Conservation (phyloP, 2,329 filamentous ascomycete species). For the Xylariaceae sp. region DNA sequence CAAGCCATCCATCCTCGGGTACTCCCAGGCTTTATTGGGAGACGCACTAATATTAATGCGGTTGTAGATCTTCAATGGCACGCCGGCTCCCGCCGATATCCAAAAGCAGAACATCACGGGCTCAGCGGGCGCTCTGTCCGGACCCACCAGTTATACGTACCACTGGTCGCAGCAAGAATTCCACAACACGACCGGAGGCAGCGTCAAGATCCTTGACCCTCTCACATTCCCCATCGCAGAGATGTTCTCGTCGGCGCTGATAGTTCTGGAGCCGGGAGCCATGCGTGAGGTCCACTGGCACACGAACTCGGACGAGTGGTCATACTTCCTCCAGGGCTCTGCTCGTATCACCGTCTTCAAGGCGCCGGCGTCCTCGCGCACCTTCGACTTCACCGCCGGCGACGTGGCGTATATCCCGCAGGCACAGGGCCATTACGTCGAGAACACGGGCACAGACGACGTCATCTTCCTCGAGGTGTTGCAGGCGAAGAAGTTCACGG, state of each 20-base stretch:
- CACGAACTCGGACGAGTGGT: slow-evolving; percentile 55
- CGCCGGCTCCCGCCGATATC: slow-evolving; percentile 41
- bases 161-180: slow-evolving; percentile 48
- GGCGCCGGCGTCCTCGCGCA: slow-evolving; percentile 45
- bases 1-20: background rate
- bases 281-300: slow-evolving; percentile 63
- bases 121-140: slow-evolving; percentile 38
- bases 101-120: slow-evolving; percentile 43
- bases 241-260: slow-evolving; percentile 51
- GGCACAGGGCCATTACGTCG: slow-evolving; percentile 52
- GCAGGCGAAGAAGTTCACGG: slow-evolving; percentile 45
- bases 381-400: slow-evolving; percentile 55
- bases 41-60: slow-evolving; percentile 5
- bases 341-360: slow-evolving; percentile 52
- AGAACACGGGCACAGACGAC: slow-evolving; percentile 54
- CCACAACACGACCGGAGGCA: slow-evolving; percentile 48
- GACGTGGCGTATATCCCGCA: slow-evolving; percentile 56
- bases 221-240: slow-evolving; percentile 51
- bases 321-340: slow-evolving; percentile 52
- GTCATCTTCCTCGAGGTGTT: slow-evolving; percentile 56
- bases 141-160: slow-evolving; percentile 41
- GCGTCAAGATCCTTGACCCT: slow-evolving; percentile 55
- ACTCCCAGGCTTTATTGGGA: background rate
- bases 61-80: slow-evolving; percentile 45
- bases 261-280: slow-evolving; percentile 55